Evolutionary conservation across 345 rosid species (phyloP).

Genomic region (Kernera saxatilis): DNA sequence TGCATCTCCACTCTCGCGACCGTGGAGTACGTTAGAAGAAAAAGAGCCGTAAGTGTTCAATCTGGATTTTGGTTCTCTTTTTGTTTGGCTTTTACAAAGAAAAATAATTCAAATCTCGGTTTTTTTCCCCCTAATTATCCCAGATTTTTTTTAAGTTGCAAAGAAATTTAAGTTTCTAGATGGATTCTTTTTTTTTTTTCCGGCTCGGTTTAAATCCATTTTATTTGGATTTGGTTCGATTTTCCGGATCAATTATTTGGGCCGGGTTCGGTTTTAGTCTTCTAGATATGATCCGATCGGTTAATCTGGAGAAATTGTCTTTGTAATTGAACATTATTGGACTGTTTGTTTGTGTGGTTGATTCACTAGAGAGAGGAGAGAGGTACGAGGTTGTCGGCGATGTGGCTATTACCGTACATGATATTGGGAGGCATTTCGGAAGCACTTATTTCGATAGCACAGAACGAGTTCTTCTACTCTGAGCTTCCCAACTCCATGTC

Average conservation of each 20-base stretch:
- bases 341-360: not conserved
- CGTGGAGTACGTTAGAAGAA: constrained; percentile 37
- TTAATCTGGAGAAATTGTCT: too few relatives aligned
- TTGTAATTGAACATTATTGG: not conserved
- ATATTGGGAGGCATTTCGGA: constrained; percentile 36
- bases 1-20: constrained; percentile 33
- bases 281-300: too few relatives aligned
- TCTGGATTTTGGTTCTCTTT: not conserved
- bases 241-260: too few relatives aligned
- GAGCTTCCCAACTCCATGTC: constrained; percentile 55
- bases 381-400: constrained; percentile 36
- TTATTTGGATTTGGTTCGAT: too few relatives aligned
- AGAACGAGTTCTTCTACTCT: constrained; percentile 45
- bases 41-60: constrained; percentile 13
- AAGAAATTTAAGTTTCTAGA: too few relatives aligned
- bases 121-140: too few relatives aligned
- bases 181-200: too few relatives aligned
- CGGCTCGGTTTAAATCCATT: too few relatives aligned
- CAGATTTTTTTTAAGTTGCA: too few relatives aligned
- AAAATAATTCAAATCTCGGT: too few relatives aligned
- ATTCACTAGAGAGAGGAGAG: constrained; percentile 10
- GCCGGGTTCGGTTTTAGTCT: too few relatives aligned
- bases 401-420: constrained; percentile 44
- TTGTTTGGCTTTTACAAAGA: not conserved
- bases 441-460: constrained; percentile 43